Evolutionary conservation across 129 eudicot species (phyloP).

Genomic region (Deinandra increscens): DNA sequence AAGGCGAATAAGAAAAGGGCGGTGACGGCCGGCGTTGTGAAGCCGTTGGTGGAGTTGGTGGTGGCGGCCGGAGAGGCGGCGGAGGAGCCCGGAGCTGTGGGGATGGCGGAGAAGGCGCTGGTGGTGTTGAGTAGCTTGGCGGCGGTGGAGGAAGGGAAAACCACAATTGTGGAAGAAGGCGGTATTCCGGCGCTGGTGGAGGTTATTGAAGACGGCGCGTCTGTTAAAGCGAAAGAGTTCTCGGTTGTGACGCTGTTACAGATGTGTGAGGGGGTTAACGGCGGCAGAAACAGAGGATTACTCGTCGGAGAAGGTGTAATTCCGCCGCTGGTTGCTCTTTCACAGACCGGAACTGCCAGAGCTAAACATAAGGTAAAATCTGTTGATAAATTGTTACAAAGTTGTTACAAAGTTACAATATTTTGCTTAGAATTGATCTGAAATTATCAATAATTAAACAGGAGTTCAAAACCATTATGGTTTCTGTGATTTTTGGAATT

Average conservation of each 20-base stretch:
- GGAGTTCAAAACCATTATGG: not conserved
- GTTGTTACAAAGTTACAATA: not conserved
- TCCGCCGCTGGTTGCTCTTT: constrained; percentile 86
- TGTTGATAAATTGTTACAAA: not conserved
- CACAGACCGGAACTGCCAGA: constrained; percentile 72
- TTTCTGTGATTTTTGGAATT: constrained; percentile 2
- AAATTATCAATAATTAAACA: not conserved
- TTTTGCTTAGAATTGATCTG: not conserved
- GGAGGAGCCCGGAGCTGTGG: constrained; percentile 53
- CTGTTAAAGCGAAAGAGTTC: constrained; percentile 72
- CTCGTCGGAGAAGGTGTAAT: constrained; percentile 89
- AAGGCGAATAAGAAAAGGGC: constrained; percentile 79
- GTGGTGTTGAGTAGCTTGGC: constrained; percentile 77
- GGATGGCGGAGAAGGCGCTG: constrained; percentile 93
- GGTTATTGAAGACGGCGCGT: constrained; percentile 70
- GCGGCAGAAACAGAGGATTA: constrained; percentile 59
- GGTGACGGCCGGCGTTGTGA: constrained; percentile 82
- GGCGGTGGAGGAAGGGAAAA: constrained; percentile 54
- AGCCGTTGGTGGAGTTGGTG: constrained; percentile 74
- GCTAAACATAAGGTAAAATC: constrained; percentile 85
- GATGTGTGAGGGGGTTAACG: constrained; percentile 51
- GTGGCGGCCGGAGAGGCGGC: constrained; percentile 37
- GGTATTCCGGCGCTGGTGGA: constrained; percentile 75
- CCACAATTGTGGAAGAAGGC: constrained; percentile 68
- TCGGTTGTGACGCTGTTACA: constrained; percentile 68